These are phyloP conservation scores for Fraxinus velutina DNA, from an alignment of 305 asterid genomes.

Conservation along the genomic window DNA sequence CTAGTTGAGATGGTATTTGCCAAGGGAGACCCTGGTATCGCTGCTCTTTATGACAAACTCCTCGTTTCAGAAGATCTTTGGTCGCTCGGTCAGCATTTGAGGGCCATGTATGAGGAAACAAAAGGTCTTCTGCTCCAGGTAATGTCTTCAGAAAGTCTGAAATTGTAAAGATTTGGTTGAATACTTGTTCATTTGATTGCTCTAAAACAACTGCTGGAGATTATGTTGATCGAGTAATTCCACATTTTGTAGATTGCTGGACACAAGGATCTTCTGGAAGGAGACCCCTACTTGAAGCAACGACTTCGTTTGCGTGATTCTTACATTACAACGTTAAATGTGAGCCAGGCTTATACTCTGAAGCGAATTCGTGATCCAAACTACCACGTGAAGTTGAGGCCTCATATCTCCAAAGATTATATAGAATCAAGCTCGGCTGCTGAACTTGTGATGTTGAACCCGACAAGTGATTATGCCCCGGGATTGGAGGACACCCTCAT, in stretches of 20 bases:
- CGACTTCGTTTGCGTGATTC: slow-evolving; percentile 44
- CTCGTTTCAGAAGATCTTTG: slow-evolving; percentile 46
- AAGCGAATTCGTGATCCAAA: slow-evolving; percentile 46
- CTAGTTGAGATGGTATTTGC: slow-evolving; percentile 58
- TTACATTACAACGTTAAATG: slow-evolving; percentile 49
- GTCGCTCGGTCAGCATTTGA: slow-evolving; percentile 43
- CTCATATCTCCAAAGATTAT: slow-evolving; percentile 44
- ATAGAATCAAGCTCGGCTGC: slow-evolving; percentile 41
- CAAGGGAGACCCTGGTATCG: slow-evolving; percentile 58
- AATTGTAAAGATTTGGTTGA: background rate
- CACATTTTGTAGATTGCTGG: slow-evolving; percentile 40
- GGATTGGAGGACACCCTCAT: slow-evolving; percentile 57
- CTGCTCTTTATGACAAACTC: slow-evolving; percentile 49
- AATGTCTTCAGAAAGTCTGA: background rate
- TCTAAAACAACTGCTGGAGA: background rate
- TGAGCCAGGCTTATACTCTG: slow-evolving; percentile 49
- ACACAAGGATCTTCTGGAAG: slow-evolving; percentile 55
- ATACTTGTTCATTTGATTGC: background rate
- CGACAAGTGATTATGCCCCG: slow-evolving; percentile 54
- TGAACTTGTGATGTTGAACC: slow-evolving; percentile 48
- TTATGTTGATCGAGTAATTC: background rate
- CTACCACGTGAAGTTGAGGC: slow-evolving; percentile 42
- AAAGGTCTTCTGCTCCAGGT: slow-evolving; percentile 49
- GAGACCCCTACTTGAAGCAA: slow-evolving; percentile 54
- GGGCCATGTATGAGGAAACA: slow-evolving; percentile 42